phyloP scores from a whole-genome alignment of 2,329 filamentous ascomycete genomes.

The Pseudocercospora pini-densiflorae region DNA sequence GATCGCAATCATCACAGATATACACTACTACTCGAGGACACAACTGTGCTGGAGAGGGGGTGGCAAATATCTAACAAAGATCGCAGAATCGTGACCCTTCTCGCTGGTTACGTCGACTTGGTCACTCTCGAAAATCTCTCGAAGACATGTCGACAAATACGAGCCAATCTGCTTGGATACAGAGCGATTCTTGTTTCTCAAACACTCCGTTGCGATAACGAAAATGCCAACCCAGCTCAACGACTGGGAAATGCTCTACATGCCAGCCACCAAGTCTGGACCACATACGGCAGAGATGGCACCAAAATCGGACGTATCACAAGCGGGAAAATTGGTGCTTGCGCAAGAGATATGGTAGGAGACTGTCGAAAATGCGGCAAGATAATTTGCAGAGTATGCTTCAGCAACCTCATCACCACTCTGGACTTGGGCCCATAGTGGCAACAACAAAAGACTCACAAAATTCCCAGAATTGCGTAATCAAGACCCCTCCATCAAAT shows the following conservation, averaged over 20 bases:
- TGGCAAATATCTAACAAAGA: background rate
- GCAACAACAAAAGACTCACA: slow-evolving; percentile 15
- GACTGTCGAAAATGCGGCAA: slow-evolving; percentile 78
- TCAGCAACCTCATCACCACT: background rate
- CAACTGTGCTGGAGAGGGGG: background rate
- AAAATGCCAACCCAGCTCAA: slow-evolving; percentile 59
- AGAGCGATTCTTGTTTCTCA: slow-evolving; percentile 72
- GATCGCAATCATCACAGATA: background rate
- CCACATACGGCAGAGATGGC: slow-evolving; percentile 32
- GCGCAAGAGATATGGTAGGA: slow-evolving; percentile 84
- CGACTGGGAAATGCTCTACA: slow-evolving; percentile 51
- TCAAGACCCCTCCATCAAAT: slow-evolving; percentile 74
- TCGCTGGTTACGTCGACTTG: slow-evolving; percentile 80
- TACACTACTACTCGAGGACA: background rate
- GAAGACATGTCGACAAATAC: slow-evolving; percentile 78
- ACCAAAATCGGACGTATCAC: slow-evolving; percentile 48
- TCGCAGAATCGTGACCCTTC: slow-evolving; percentile 72
- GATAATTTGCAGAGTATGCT: slow-evolving; percentile 77
- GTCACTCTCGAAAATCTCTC: slow-evolving; percentile 86
- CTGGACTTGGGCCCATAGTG: background rate
- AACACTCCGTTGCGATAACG: slow-evolving; percentile 80
- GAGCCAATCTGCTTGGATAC: slow-evolving; percentile 77
- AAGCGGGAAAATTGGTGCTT: slow-evolving; percentile 73
- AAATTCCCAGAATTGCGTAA: slow-evolving; percentile 75
- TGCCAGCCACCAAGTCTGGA: slow-evolving; percentile 36